Conservation (phyloP, 176 grass and related monocot species). For the Cenchrus americanus region DNA sequence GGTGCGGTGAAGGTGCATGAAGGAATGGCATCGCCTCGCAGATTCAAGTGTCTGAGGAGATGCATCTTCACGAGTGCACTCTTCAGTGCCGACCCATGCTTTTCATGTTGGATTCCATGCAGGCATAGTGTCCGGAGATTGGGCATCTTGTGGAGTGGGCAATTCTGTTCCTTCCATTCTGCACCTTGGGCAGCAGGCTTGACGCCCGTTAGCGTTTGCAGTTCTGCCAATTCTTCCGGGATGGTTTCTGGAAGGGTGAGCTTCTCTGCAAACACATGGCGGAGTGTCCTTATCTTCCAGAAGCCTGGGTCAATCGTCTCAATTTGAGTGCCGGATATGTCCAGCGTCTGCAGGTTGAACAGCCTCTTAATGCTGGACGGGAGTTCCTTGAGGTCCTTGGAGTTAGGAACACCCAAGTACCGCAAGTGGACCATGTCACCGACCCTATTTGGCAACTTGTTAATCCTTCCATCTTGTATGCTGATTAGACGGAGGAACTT, state of each 20-base stretch:
- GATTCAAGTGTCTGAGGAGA: background rate
- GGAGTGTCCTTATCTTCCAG: conserved; percentile 15
- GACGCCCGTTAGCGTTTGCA: conserved; percentile 36
- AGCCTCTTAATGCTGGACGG: conserved; percentile 2
- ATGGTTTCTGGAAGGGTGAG: background rate
- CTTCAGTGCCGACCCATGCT: background rate
- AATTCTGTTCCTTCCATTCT: background rate
- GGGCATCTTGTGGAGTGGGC: conserved; percentile 5
- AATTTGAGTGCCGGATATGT: conserved; percentile 21
- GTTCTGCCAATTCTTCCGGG: background rate
- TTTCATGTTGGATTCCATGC: background rate
- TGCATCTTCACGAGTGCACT: background rate
- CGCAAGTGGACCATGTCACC: conserved; percentile 37
- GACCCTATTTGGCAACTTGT: background rate
- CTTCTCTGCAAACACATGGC: background rate
- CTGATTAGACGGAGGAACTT: conserved; percentile 27
- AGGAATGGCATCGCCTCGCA: background rate
- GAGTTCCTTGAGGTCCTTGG: background rate
- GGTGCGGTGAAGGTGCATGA: conserved; percentile 17
- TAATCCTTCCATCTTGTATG: background rate
- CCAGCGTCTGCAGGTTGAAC: conserved; percentile 39
- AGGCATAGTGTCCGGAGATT: conserved; percentile 34
- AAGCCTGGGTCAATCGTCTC: conserved; percentile 10
- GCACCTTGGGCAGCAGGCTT: background rate
- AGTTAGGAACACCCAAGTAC: background rate